Conservation (phyloP, 768 basidiomycete genomes). For the Boletus vermiculosoides region DNA sequence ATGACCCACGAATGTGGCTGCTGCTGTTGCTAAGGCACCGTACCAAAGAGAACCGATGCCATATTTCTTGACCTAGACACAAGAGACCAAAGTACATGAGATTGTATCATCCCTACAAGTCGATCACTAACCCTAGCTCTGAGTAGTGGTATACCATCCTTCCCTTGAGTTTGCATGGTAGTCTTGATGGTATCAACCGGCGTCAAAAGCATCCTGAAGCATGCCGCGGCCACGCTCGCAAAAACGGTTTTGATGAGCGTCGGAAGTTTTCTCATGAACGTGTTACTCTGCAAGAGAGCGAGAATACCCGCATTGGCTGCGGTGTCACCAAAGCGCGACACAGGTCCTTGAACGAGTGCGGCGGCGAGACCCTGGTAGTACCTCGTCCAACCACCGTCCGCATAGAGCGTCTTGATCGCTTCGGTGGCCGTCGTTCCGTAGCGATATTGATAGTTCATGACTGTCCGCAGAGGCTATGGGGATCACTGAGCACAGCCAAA, state of each 20-base stretch:
- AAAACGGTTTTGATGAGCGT: conserved; percentile 71
- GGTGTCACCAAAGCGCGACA: conserved; percentile 90
- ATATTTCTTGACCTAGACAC: conserved; percentile 60
- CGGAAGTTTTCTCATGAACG: conserved; percentile 65
- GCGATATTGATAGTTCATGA: conserved; percentile 97
- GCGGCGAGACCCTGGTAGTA: conserved; percentile 88
- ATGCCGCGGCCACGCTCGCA: conserved; percentile 74
- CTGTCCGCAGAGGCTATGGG: conserved; percentile 78
- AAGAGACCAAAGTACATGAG: neutral
- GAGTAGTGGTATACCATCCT: conserved; percentile 63
- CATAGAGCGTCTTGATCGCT: conserved; percentile 65
- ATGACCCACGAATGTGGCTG: conserved; percentile 90
- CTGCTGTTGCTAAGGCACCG: conserved; percentile 88
- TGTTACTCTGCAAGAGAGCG: conserved; percentile 76
- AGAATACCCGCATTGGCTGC: conserved; percentile 92
- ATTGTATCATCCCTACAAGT: neutral
- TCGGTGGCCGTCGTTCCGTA: conserved; percentile 75
- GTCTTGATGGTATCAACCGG: conserved; percentile 96
- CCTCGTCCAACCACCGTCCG: conserved; percentile 75
- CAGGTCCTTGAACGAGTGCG: conserved; percentile 83
- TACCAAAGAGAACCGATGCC: conserved; percentile 85
- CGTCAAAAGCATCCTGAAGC: conserved; percentile 87
- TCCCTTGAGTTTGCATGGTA: conserved; percentile 90
- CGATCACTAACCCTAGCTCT: conserved; percentile 51
- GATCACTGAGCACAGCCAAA: neutral